Evolutionary conservation across 768 basidiomycete genomes (phyloP).

Genomic region (Termitomyces titanicus): DNA sequence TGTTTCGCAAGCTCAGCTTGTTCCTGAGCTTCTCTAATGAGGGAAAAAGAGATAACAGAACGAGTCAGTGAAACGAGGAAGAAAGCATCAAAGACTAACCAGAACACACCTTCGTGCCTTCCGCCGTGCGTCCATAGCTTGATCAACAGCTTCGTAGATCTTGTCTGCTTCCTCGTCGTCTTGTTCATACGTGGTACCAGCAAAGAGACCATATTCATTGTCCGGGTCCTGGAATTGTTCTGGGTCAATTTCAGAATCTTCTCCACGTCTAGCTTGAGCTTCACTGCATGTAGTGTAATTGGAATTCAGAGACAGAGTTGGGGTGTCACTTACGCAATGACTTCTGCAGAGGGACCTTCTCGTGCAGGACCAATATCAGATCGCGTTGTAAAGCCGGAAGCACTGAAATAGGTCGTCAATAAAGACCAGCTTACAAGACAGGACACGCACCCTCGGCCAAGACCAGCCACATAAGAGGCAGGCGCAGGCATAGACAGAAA

Average conservation of each 20-base stretch:
- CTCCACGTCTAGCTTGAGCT: slow-evolving; percentile 81
- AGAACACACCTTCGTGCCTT: slow-evolving; percentile 69
- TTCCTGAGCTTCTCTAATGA: slow-evolving; percentile 29
- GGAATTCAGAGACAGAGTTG: not conserved
- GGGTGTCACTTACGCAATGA: slow-evolving; percentile 65
- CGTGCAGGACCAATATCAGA: slow-evolving; percentile 98
- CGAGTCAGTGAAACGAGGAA: slow-evolving; percentile 23
- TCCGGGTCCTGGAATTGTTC: slow-evolving; percentile 97
- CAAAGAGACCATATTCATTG: slow-evolving; percentile 94
- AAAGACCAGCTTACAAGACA: not conserved
- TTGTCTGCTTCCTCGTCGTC: slow-evolving; percentile 97
- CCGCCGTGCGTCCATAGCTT: slow-evolving; percentile 85
- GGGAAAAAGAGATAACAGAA: slow-evolving; percentile 12
- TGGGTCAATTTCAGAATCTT: slow-evolving; percentile 84
- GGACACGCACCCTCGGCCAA: slow-evolving; percentile 82
- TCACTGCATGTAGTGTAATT: slow-evolving; percentile 46
- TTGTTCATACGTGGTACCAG: slow-evolving; percentile 92
- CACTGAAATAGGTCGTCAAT: slow-evolving; percentile 43
- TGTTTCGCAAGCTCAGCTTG: slow-evolving; percentile 46
- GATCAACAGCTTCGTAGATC: slow-evolving; percentile 92
- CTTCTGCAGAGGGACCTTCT: slow-evolving; percentile 91
- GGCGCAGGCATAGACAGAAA: slow-evolving; percentile 92
- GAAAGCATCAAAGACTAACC: slow-evolving; percentile 35
- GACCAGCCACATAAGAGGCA: slow-evolving; percentile 96
- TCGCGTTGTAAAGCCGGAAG: slow-evolving; percentile 95